phyloP scores from a whole-genome alignment of 2,329 filamentous ascomycete genomes.

The Beauveria australis region DNA sequence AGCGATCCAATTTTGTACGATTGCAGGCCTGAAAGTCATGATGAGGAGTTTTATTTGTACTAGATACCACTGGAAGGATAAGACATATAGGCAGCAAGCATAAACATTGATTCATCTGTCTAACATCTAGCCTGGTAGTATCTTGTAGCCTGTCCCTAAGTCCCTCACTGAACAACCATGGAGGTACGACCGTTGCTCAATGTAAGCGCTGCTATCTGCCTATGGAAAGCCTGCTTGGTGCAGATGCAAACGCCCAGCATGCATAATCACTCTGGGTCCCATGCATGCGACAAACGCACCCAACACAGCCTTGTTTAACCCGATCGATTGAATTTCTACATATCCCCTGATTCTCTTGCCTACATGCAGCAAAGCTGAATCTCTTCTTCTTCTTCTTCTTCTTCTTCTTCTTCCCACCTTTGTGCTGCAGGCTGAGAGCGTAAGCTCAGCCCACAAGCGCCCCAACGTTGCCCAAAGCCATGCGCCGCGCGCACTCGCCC shows the following conservation, averaged over 20 bases:
- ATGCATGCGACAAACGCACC: background rate
- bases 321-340: background rate
- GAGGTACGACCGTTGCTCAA: background rate
- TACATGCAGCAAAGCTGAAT: background rate
- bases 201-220: background rate
- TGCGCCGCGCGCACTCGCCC: background rate
- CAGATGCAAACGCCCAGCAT: background rate
- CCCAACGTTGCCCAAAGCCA: background rate
- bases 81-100: background rate
- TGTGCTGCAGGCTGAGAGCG: background rate
- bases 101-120: background rate
- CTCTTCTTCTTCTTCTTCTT: too few relatives aligned
- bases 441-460: background rate
- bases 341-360: background rate
- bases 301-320: background rate
- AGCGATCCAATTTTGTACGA: conserved; percentile 3
- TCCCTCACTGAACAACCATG: too few relatives aligned
- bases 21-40: background rate
- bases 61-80: conserved; percentile 6
- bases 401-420: background rate
- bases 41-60: conserved; percentile 8
- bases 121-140: background rate
- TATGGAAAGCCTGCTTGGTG: background rate
- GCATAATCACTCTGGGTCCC: background rate
- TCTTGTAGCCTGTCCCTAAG: too few relatives aligned